Evolutionary conservation across 1,284 basidiomycete species (phyloP).

Genomic region (Cryptococcus wingfieldii): DNA sequence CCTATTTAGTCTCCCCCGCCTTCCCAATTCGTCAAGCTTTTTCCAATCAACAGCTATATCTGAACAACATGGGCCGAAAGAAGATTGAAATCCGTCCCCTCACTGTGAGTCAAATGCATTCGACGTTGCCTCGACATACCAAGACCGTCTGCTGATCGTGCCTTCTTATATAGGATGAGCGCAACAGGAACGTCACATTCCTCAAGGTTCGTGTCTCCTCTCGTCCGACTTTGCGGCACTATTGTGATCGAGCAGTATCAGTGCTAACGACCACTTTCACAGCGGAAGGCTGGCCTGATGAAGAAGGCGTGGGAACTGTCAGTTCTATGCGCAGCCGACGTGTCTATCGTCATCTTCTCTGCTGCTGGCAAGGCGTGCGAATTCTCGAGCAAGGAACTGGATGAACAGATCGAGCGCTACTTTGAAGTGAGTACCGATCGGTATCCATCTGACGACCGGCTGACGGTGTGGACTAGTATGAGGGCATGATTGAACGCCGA

Average conservation of each 20-base stretch:
- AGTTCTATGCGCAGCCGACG: constrained; percentile 47
- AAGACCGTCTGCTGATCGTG: not conserved
- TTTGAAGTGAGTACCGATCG: constrained; percentile 29
- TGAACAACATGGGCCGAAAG: constrained; percentile 43
- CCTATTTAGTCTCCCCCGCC: no score
- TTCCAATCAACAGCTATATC: not conserved
- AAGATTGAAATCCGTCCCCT: constrained; percentile 49
- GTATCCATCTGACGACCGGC: not conserved
- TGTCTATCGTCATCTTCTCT: constrained; percentile 48
- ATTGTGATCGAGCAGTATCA: not conserved
- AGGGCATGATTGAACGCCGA: constrained; percentile 47
- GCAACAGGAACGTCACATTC: constrained; percentile 48
- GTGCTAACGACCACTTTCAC: not conserved
- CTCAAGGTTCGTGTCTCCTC: constrained; percentile 30
- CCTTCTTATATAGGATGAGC: constrained; percentile 37
- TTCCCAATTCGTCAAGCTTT: not conserved
- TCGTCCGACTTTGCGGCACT: not conserved
- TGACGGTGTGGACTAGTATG: constrained; percentile 30
- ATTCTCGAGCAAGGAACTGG: constrained; percentile 44
- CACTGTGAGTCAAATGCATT: constrained; percentile 29
- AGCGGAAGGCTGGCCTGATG: constrained; percentile 49
- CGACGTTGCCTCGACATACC: not conserved
- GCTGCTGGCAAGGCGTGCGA: constrained; percentile 46
- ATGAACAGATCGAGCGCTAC: constrained; percentile 45
- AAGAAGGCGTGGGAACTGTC: constrained; percentile 50